Base-by-base conservation (phyloP, 2,329 filamentous ascomycete species). In the Hymenoscyphus repandus region DNA sequence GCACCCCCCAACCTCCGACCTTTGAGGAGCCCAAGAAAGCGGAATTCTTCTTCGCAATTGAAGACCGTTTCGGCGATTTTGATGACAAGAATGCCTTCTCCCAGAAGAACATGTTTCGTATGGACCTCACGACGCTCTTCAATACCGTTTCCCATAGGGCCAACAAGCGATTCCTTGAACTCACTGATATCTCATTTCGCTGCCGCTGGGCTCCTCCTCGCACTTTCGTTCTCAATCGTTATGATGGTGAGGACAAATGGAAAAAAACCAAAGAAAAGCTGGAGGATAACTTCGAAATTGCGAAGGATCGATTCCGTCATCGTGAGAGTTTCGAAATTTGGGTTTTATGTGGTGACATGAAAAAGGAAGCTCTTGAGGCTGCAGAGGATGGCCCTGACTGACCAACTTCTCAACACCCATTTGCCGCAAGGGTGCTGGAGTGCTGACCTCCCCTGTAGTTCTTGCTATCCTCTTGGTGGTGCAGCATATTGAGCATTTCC, bases 31-130 rank as follows among this genome's bases (percentile, higher is more conserved):
- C 27, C 7, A 38, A 36, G 2, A 49, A 37, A 27, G 37, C 40
- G 3, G 12, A 47, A 30, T 10, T 38, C 9, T 11, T n/a, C 40
- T 51, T 51, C 17, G 44, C 49, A 1, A 43, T 51, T 13, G 27
- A 51, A 44, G 49, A 47, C 15, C 31, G 17, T 13, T 36, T 18
- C 5, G 45, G 49, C 2, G 18, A 38, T 2, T 44, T 39, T 3
- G 49, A 51, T 12, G 49, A 51, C 13, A 45, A 47, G 6, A 38
- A 31, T 13, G 38, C n/a, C 2, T 13, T 51, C 12, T 43, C 49
- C 2, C 36, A 39, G 15, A 33, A 42, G 6, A 18, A 47, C 5
- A 22, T 51, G 6, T 46, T 11, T 6, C 22, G 39, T 11, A 22
- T 47, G 6, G 20, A 17, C 20, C 9, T 51, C n/a, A 6, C 9